A percentile compares a stretch with the other conserved stretches of the same genome.
These are phyloP conservation scores for Hericium coralloides DNA, from an alignment of 768 basidiomycete species.

Conservation along the genomic window DNA sequence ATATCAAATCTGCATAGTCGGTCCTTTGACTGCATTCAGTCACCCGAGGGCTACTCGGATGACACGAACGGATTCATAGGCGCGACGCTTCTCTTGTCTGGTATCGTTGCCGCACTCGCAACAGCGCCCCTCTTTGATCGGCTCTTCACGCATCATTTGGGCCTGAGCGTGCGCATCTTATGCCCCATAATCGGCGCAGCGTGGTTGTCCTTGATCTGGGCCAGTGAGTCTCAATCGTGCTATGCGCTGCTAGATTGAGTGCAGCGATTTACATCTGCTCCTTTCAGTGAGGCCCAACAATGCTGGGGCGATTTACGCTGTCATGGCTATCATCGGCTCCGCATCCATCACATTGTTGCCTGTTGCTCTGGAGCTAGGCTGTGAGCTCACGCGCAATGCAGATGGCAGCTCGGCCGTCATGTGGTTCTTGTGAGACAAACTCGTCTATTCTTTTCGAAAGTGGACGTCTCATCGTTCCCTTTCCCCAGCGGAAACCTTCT, in stretches of 20 bases:
- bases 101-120: slow-evolving; percentile 58
- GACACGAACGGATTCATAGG: slow-evolving; percentile 64
- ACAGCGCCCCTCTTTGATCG: slow-evolving; percentile 76
- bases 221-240: slow-evolving; percentile 35
- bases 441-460: background rate
- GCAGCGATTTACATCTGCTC: background rate
- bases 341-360: slow-evolving; percentile 65
- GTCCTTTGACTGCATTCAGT: slow-evolving; percentile 26
- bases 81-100: slow-evolving; percentile 56
- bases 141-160: slow-evolving; percentile 69
- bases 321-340: slow-evolving; percentile 63
- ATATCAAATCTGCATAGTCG: background rate
- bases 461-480: background rate
- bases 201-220: slow-evolving; percentile 79
- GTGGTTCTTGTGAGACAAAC: slow-evolving; percentile 50
- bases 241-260: background rate
- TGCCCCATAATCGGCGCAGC: slow-evolving; percentile 50
- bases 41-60: slow-evolving; percentile 64
- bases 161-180: slow-evolving; percentile 46
- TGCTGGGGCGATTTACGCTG: slow-evolving; percentile 46
- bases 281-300: slow-evolving; percentile 53
- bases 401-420: slow-evolving; percentile 68
- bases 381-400: slow-evolving; percentile 72
- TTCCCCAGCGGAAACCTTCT: slow-evolving; percentile 52
- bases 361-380: slow-evolving; percentile 66